phyloP scores from a whole-genome alignment of 2,329 filamentous ascomycete species.

The Aureobasidium uvarum region DNA sequence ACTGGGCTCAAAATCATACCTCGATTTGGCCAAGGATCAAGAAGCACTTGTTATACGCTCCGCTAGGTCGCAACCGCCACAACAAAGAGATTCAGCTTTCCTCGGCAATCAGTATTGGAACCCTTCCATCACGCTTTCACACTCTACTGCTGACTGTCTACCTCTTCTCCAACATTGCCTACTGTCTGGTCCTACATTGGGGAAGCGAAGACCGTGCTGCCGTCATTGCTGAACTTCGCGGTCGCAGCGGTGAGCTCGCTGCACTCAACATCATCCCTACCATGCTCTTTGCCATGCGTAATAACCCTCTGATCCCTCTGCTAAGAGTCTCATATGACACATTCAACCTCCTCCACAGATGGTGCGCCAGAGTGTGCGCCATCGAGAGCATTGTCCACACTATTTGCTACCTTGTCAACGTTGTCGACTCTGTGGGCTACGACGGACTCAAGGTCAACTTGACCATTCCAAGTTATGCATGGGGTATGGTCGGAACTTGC shows the following conservation, averaged over 20 bases:
- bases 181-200: slow-evolving; percentile 68
- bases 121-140: slow-evolving; percentile 76
- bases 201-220: slow-evolving; percentile 48
- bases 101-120: slow-evolving; percentile 67
- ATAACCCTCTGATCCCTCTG: slow-evolving; percentile 83
- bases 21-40: slow-evolving; percentile 58
- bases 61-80: slow-evolving; percentile 70
- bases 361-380: slow-evolving; percentile 73
- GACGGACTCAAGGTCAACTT: slow-evolving; percentile 57
- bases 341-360: slow-evolving; percentile 86
- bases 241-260: slow-evolving; percentile 78
- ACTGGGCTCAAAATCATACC: slow-evolving; percentile 49
- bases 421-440: slow-evolving; percentile 54
- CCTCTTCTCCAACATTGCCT: slow-evolving; percentile 70
- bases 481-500: slow-evolving; percentile 59
- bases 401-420: slow-evolving; percentile 70
- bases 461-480: slow-evolving; percentile 62
- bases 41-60: slow-evolving; percentile 66
- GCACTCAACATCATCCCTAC: slow-evolving; percentile 90
- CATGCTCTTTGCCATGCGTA: slow-evolving; percentile 82
- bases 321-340: slow-evolving; percentile 92
- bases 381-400: slow-evolving; percentile 69
- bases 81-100: slow-evolving; percentile 71
- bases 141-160: slow-evolving; percentile 66
- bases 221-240: slow-evolving; percentile 77